Base-by-base conservation (phyloP, 2,329 filamentous ascomycete genomes). In the Fusarium nurragi region DNA sequence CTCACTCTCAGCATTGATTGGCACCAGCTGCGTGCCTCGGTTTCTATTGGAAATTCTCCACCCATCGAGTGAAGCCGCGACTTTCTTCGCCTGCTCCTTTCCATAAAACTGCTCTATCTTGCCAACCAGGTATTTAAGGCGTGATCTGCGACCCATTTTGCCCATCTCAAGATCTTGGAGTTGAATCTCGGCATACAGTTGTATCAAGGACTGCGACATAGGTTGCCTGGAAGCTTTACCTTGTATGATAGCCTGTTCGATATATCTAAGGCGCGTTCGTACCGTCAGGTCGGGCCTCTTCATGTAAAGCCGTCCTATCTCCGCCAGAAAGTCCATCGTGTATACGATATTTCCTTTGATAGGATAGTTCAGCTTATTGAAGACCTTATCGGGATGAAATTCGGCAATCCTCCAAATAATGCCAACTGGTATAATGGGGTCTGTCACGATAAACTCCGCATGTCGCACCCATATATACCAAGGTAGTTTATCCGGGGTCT, bases 381-480 rank as follows among this genome's bases (percentile, higher is more conserved):
- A 14, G 11, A 49, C 38, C 16, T 34, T 48, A 32, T 36, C 22
- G 19, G 64, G 60, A 19, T 60, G 41, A 18, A 73, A 58, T 28
- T 70, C 60, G 19, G 78, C 57, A 19, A 75, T 51, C 25, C 67
- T 56, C 75, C 75, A 78, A 11, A 76, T 64, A 9, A 65, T 47
- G 16, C 28, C 19, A 11, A 64, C 30, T 8, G 60, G 52, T 13
- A 78, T 32, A 7, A 67, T 45, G 5, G 70, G 55, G 48, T 79
- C 76, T 34, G 70, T 70, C 58, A 79, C 72, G 57, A 80, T 75
- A 23, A 52, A 44, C 36, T 77, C 67, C 5, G 72, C 39, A 50
- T 78, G 73, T 5, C 65, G 68, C 18, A 53, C 56, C 78, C 78
- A 80, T 13, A 67, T 46, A 14, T 67, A 67, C 76, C 77, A 79